Conservation (phyloP, 2,329 filamentous ascomycete species). For the Colletotrichum godetiae region DNA sequence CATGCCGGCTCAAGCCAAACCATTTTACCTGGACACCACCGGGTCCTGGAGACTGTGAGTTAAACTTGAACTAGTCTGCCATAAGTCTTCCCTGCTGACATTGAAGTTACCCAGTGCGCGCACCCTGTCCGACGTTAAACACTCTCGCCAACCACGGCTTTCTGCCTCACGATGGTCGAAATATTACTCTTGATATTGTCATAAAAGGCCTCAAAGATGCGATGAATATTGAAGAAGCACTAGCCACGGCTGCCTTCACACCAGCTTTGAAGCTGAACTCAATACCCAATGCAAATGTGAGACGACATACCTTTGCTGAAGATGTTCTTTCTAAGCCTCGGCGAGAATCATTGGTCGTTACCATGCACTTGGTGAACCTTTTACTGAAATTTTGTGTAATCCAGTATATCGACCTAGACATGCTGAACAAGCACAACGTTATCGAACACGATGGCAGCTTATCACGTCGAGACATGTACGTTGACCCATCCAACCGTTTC, state of each 20-base stretch:
- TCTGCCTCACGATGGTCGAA: slow-evolving; percentile 57
- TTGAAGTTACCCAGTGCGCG: slow-evolving; percentile 42
- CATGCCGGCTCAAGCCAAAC: not conserved
- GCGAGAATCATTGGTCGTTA: not conserved
- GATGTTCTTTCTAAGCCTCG: slow-evolving; percentile 38
- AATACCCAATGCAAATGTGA: slow-evolving; percentile 49
- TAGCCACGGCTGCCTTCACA: slow-evolving; percentile 54
- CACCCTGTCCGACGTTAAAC: slow-evolving; percentile 64
- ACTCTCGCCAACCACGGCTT: slow-evolving; percentile 62
- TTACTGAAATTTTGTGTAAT: not conserved
- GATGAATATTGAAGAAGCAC: slow-evolving; percentile 54
- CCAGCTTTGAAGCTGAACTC: slow-evolving; percentile 54
- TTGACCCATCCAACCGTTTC: slow-evolving; percentile 63
- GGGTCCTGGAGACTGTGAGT: not conserved
- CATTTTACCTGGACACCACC: slow-evolving; percentile 12
- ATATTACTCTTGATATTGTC: slow-evolving; percentile 51
- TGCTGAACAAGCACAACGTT: slow-evolving; percentile 58
- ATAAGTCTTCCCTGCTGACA: not conserved
- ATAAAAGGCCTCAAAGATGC: slow-evolving; percentile 51
- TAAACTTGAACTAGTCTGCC: not conserved
- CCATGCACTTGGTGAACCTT: no score
- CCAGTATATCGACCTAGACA: slow-evolving; percentile 40
- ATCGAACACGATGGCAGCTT: slow-evolving; percentile 62
- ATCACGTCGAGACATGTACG: slow-evolving; percentile 59
- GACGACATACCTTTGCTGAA: slow-evolving; percentile 42